Evolutionary conservation across 176 grass and related monocot genomes (phyloP).

Genomic region (Zoysia japonica): DNA sequence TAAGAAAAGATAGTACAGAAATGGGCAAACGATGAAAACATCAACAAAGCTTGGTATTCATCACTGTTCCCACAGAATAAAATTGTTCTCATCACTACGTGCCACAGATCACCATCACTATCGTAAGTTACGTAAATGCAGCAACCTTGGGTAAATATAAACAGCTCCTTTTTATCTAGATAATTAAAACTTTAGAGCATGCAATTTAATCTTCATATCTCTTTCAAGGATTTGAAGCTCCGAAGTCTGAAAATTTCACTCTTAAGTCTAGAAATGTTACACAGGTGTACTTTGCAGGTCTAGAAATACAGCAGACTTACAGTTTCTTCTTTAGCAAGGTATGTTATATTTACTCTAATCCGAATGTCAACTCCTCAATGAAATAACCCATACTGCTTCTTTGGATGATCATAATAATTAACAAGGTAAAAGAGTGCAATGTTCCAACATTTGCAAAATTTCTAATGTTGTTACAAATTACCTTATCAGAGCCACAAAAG

Average conservation of each 20-base stretch:
- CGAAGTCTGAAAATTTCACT: too few species aligned
- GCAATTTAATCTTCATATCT: not conserved
- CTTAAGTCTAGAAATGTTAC: not conserved
- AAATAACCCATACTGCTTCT: not conserved
- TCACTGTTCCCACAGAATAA: too few species aligned
- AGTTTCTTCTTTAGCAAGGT: conserved; percentile 16
- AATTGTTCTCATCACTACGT: not conserved
- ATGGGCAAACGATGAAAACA: conserved; percentile 7
- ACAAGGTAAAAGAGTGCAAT: not conserved
- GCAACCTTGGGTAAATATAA: not conserved
- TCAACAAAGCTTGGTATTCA: not conserved
- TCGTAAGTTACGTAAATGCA: not conserved
- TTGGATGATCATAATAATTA: not conserved
- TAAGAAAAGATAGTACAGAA: conserved; percentile 18
- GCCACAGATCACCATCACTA: conserved; percentile 9
- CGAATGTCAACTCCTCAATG: not conserved
- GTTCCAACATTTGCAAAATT: not conserved
- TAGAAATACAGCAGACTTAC: conserved; percentile 7
- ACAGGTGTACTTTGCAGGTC: not conserved
- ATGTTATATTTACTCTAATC: not conserved
- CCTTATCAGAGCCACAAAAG: conserved; percentile 44
- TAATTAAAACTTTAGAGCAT: conserved; percentile 16
- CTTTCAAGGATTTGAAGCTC: not conserved
- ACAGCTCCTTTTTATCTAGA: not conserved
- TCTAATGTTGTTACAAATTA: conserved; percentile 37